phyloP scores from a whole-genome alignment of 2,329 filamentous ascomycete species.

The Hortaea werneckii region DNA sequence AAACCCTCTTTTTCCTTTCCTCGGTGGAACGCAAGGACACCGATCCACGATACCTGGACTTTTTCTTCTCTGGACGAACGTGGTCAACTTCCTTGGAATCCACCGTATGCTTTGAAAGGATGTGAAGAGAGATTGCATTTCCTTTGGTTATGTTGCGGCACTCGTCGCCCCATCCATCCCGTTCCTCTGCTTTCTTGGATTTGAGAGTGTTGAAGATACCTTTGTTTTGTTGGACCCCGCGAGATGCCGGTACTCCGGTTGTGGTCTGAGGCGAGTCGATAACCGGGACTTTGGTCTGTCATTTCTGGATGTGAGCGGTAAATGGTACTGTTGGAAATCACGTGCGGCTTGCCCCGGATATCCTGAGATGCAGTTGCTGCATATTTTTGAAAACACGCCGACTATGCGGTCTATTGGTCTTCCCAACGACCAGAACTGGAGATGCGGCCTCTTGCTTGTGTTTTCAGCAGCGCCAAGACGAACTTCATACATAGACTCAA shows the following conservation, averaged over 20 bases:
- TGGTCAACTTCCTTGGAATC: slow-evolving; percentile 6
- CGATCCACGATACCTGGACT: not conserved
- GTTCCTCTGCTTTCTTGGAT: slow-evolving; percentile 31
- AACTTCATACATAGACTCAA: slow-evolving; percentile 9
- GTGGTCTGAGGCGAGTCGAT: not conserved
- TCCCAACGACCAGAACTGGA: not conserved
- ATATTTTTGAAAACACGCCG: slow-evolving; percentile 5
- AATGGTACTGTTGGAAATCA: slow-evolving; percentile 20
- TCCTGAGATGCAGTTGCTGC: not conserved
- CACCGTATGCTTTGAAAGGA: slow-evolving; percentile 4
- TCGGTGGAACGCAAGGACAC: slow-evolving; percentile 9
- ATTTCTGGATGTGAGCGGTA: not conserved
- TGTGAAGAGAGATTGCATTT: slow-evolving; percentile 21
- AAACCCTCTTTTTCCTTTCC: slow-evolving; percentile 17
- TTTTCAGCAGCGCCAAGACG: slow-evolving; percentile 19
- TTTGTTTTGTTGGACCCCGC: slow-evolving; percentile 20
- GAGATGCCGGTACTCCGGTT: slow-evolving; percentile 27
- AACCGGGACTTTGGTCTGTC: not conserved
- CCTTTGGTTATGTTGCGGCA: slow-evolving; percentile 18
- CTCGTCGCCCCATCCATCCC: slow-evolving; percentile 31
- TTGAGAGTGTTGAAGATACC: slow-evolving; percentile 25
- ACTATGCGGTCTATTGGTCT: not conserved
- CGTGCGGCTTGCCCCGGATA: slow-evolving; percentile 23
- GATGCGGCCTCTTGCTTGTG: slow-evolving; percentile 18
- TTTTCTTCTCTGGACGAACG: slow-evolving; percentile 5